These are phyloP conservation scores for Eucalyptus camaldulensis DNA, from an alignment of 345 rosid genomes.

Conservation along the genomic window DNA sequence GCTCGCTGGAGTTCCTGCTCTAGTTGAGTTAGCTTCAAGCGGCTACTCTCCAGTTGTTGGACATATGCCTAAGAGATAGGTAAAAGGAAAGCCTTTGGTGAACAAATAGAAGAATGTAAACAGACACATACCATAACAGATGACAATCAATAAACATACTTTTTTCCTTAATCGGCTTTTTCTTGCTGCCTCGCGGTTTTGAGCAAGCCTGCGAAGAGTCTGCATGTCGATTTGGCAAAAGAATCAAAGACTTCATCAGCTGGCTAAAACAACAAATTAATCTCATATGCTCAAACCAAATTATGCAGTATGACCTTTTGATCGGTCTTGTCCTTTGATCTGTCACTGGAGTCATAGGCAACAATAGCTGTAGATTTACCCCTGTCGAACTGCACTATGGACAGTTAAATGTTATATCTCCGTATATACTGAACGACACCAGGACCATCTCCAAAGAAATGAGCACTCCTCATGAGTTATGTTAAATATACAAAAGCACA, in stretches of 20 bases:
- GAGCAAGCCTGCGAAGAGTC: constrained; percentile 97
- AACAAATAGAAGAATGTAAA: background rate
- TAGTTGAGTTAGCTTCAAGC: constrained; percentile 87
- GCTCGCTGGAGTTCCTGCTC: constrained; percentile 99
- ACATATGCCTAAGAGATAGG: constrained; percentile 66
- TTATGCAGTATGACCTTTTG: constrained; percentile 58
- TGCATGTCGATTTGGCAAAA: constrained; percentile 22
- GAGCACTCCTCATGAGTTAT: background rate
- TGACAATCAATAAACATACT: constrained; percentile 15
- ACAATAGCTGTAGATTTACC: constrained; percentile 25
- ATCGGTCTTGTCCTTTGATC: constrained; percentile 81
- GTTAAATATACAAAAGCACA: background rate
- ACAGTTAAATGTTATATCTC: background rate
- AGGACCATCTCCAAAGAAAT: background rate
- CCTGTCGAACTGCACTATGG: constrained; percentile 54
- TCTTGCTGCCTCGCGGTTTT: constrained; percentile 97
- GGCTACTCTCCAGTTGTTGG: constrained; percentile 96
- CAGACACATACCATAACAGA: background rate
- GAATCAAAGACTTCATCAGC: background rate
- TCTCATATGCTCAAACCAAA: background rate
- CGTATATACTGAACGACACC: background rate
- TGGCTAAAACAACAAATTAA: background rate
- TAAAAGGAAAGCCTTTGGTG: background rate
- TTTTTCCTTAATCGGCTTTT: constrained; percentile 94
- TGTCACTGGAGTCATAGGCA: constrained; percentile 90